These are phyloP conservation scores for Zopfochytrium polystomum DNA, from an alignment of 371 early-diverging fungal genomes.

Conservation along the genomic window DNA sequence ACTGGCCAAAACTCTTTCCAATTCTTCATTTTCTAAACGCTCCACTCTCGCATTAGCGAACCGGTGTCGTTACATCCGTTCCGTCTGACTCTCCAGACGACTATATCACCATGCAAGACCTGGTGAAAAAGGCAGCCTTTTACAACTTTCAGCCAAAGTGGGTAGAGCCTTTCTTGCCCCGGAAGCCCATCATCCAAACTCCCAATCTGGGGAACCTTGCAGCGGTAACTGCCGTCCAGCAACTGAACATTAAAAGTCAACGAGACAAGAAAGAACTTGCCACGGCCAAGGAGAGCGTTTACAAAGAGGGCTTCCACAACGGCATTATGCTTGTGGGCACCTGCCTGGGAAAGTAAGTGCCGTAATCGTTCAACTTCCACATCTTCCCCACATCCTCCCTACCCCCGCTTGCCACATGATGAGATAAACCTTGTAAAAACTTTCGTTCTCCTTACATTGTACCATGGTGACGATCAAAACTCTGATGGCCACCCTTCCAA, in stretches of 20 bases:
- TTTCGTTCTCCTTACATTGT: too few relatives aligned
- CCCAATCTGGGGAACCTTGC: conserved; percentile 81
- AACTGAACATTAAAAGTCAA: conserved; percentile 91
- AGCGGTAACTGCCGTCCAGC: conserved; percentile 78
- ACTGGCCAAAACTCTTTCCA: background rate
- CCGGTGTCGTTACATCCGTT: conserved; percentile 97
- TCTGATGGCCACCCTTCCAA: background rate
- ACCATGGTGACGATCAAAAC: too few relatives aligned
- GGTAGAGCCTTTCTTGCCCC: conserved; percentile 78
- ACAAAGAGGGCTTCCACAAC: conserved; percentile 97
- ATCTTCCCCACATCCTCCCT: too few relatives aligned
- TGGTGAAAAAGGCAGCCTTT: conserved; percentile 90
- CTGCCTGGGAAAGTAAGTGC: conserved; percentile 61
- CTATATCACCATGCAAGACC: conserved; percentile 82
- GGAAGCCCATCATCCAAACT: conserved; percentile 80
- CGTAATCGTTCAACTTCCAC: background rate
- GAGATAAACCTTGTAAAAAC: too few relatives aligned
- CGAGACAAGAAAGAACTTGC: conserved; percentile 90
- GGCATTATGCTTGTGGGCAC: conserved; percentile 87
- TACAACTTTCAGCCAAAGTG: conserved; percentile 86
- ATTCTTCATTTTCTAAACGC: background rate
- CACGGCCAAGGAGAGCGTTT: conserved; percentile 90
- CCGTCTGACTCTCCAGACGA: conserved; percentile 98
- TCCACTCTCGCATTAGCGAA: conserved; percentile 63
- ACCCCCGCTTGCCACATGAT: too few relatives aligned